Evolutionary conservation across 768 basidiomycete genomes (phyloP).

Genomic region (Rhizopogon sp.): DNA sequence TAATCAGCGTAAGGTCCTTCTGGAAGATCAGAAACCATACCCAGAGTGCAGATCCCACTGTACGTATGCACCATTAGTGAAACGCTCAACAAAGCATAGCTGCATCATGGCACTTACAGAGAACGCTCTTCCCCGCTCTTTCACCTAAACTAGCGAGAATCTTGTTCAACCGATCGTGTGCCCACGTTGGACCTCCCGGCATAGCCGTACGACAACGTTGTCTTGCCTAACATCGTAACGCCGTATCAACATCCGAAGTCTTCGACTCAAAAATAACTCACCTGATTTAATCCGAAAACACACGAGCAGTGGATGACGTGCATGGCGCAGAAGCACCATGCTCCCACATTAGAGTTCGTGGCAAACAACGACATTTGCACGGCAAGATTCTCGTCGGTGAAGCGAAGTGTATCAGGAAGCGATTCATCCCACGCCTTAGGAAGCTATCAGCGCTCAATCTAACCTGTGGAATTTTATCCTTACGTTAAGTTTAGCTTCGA

Average conservation of each 20-base stretch:
- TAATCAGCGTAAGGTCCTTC: conserved; percentile 21
- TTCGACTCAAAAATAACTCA: conserved; percentile 29
- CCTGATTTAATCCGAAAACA: conserved; percentile 57
- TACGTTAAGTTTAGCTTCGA: conserved; percentile 39
- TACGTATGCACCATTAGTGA: conserved; percentile 18
- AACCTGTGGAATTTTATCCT: conserved; percentile 4
- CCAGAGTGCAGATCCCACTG: conserved; percentile 61
- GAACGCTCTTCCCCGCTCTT: conserved; percentile 38
- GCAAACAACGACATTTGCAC: conserved; percentile 76
- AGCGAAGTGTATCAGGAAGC: conserved; percentile 68
- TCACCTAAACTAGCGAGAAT: conserved; percentile 35
- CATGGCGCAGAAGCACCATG: conserved; percentile 78
- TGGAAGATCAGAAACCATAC: conserved; percentile 36
- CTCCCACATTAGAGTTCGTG: conserved; percentile 71
- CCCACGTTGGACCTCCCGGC: conserved; percentile 24
- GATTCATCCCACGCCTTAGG: conserved; percentile 57
- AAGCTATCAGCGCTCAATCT: conserved; percentile 6
- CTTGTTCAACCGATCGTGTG: conserved; percentile 34
- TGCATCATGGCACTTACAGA: conserved; percentile 33
- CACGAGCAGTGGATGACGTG: conserved; percentile 71
- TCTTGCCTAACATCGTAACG: conserved; percentile 17
- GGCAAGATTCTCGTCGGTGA: conserved; percentile 62
- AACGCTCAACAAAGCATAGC: conserved; percentile 30
- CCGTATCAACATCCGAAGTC: background rate
- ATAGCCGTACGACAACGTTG: conserved; percentile 26